These are phyloP conservation scores for Stephanodiscus triporus DNA, from an alignment of 108 stramenopile genomes.

Conservation along the genomic window DNA sequence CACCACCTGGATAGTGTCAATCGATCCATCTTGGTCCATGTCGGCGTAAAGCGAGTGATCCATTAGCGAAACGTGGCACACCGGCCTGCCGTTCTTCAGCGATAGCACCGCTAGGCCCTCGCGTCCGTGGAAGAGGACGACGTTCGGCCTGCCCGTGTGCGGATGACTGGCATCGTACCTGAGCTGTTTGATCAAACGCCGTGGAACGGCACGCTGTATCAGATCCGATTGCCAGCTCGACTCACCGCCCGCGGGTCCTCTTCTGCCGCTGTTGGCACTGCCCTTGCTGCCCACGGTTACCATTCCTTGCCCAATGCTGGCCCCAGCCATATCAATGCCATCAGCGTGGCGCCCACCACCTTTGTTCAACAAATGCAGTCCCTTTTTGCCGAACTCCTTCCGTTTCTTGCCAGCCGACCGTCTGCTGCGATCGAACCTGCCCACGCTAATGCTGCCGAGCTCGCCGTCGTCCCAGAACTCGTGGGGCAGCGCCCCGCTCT, in stretches of 20 bases:
- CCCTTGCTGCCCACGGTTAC: not conserved
- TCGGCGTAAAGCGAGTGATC: slow-evolving; percentile 81
- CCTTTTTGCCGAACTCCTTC: slow-evolving; percentile 10
- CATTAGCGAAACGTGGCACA: slow-evolving; percentile 76
- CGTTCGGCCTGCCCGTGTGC: slow-evolving; percentile 73
- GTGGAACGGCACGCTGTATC: slow-evolving; percentile 35
- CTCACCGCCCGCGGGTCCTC: slow-evolving; percentile 5
- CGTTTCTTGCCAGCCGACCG: slow-evolving; percentile 33
- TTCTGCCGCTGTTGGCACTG: not conserved
- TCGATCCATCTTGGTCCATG: slow-evolving; percentile 74
- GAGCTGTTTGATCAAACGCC: slow-evolving; percentile 40
- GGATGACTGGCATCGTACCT: slow-evolving; percentile 46
- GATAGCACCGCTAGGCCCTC: slow-evolving; percentile 81
- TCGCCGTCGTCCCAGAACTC: slow-evolving; percentile 49
- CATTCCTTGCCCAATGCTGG: slow-evolving; percentile 11
- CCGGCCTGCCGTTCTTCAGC: slow-evolving; percentile 74
- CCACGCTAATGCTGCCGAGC: slow-evolving; percentile 42
- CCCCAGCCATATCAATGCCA: slow-evolving; percentile 10
- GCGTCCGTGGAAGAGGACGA: slow-evolving; percentile 60
- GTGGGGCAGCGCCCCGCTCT: slow-evolving; percentile 50
- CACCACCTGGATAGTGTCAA: slow-evolving; percentile 76
- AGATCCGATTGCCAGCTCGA: slow-evolving; percentile 48
- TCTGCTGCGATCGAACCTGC: slow-evolving; percentile 48
- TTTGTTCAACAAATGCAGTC: slow-evolving; percentile 10
- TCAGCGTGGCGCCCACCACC: not conserved